Conservation (phyloP, 768 basidiomycete genomes). For the Multifurca ochricompacta region DNA sequence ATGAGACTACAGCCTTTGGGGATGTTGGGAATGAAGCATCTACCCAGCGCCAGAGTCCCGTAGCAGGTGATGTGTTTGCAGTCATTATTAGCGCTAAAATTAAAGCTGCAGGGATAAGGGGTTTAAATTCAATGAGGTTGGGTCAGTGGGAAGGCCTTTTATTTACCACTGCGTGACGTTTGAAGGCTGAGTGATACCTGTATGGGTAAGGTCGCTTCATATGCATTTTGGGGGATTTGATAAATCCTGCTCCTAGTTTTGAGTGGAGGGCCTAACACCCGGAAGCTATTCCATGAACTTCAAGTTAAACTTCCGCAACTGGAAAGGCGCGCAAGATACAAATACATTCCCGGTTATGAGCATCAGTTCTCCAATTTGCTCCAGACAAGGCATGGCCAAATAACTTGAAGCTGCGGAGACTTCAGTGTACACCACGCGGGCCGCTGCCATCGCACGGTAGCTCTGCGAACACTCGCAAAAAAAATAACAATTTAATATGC, state of each 20-base stretch:
- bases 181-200: not conserved
- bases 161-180: not conserved
- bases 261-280: not conserved
- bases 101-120: not conserved
- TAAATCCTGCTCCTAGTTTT: not conserved
- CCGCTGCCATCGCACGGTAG: too few relatives aligned
- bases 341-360: too few relatives aligned
- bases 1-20: not conserved
- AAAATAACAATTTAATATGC: too few relatives aligned
- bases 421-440: too few relatives aligned
- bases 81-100: not conserved
- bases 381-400: too few relatives aligned
- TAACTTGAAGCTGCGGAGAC: too few relatives aligned
- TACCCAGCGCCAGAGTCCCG: conserved; percentile 6
- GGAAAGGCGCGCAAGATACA: too few relatives aligned
- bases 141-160: not conserved
- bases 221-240: too few relatives aligned
- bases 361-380: too few relatives aligned
- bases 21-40: not conserved
- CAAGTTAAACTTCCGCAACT: not conserved
- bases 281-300: too few relatives aligned
- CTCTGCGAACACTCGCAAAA: too few relatives aligned
- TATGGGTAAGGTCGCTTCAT: not conserved
- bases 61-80: not conserved
- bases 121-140: too few relatives aligned